These are phyloP conservation scores for Aureobasidium sp. DNA, from an alignment of 2,329 filamentous ascomycete species.

Conservation along the genomic window DNA sequence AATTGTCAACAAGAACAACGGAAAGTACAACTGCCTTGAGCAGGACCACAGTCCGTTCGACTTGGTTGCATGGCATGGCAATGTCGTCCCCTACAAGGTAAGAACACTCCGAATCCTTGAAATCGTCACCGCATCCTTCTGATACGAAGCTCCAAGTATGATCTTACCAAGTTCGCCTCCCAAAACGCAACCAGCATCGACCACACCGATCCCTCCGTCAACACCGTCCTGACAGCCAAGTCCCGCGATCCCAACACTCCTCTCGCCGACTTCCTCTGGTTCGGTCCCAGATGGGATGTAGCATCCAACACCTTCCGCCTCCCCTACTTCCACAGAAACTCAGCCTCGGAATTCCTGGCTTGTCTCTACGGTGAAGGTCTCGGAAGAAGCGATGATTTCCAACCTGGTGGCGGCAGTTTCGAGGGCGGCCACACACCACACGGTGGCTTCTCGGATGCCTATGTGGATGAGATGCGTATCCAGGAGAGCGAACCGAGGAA, in stretches of 20 bases:
- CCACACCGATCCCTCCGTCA: conserved; percentile 31
- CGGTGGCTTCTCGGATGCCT: conserved; percentile 35
- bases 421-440: conserved; percentile 31
- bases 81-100: conserved; percentile 38
- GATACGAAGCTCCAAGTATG: conserved; percentile 34
- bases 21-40: conserved; percentile 25
- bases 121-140: no score
- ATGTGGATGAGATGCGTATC: conserved; percentile 37
- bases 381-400: conserved; percentile 36
- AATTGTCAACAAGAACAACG: conserved; percentile 30
- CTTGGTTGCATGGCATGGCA: conserved; percentile 33
- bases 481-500: conserved; percentile 36
- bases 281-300: conserved; percentile 31
- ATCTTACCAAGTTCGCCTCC: conserved; percentile 40
- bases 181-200: conserved; percentile 32
- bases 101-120: no score
- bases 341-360: conserved; percentile 30
- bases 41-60: conserved; percentile 37
- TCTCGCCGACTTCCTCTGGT: conserved; percentile 31
- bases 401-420: conserved; percentile 29
- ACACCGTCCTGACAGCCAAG: conserved; percentile 30
- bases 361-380: conserved; percentile 30
- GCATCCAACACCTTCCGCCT: conserved; percentile 31
- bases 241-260: conserved; percentile 29
- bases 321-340: conserved; percentile 33